Evolutionary conservation across 2,329 filamentous ascomycete genomes (phyloP).

Genomic region (Ceratocystis colombiana): DNA sequence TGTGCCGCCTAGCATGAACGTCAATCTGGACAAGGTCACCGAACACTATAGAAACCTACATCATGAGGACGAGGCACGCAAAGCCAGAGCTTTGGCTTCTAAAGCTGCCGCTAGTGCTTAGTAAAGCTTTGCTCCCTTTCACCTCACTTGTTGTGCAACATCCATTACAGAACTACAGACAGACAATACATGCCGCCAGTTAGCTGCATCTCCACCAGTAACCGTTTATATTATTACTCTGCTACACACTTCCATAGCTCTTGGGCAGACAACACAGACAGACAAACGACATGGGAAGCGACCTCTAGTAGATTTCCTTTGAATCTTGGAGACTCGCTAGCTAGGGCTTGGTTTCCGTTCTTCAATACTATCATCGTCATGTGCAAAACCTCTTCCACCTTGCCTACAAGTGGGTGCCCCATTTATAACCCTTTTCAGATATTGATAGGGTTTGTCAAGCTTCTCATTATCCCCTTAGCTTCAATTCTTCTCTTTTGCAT

Average conservation of each 20-base stretch:
- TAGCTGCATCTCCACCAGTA: constrained; percentile 10
- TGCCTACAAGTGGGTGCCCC: not conserved
- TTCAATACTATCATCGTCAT: not conserved
- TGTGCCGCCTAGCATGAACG: constrained; percentile 24
- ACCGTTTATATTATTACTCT: not conserved
- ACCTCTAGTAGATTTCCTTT: not conserved
- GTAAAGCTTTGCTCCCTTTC: not conserved
- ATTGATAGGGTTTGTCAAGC: not conserved
- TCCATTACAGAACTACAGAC: constrained; percentile 10
- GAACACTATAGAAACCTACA: constrained; percentile 49
- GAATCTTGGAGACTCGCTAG: not conserved
- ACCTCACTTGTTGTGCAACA: not conserved
- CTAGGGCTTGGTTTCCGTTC: not conserved
- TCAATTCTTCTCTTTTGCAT: not conserved
- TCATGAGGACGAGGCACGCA: constrained; percentile 46
- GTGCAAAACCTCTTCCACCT: not conserved
- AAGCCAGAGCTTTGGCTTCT: constrained; percentile 41
- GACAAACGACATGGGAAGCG: not conserved
- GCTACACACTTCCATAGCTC: not conserved
- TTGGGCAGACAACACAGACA: not conserved
- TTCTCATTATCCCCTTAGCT: not conserved
- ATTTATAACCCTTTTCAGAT: not conserved
- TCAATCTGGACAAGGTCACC: constrained; percentile 46
- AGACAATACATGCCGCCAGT: constrained; percentile 3
- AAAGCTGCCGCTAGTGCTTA: constrained; percentile 27